A percentile compares a stretch with the other conserved stretches of the same genome.
Conservation (phyloP, 208 protist genomes). For the Leishmania amazonensis region DNA sequence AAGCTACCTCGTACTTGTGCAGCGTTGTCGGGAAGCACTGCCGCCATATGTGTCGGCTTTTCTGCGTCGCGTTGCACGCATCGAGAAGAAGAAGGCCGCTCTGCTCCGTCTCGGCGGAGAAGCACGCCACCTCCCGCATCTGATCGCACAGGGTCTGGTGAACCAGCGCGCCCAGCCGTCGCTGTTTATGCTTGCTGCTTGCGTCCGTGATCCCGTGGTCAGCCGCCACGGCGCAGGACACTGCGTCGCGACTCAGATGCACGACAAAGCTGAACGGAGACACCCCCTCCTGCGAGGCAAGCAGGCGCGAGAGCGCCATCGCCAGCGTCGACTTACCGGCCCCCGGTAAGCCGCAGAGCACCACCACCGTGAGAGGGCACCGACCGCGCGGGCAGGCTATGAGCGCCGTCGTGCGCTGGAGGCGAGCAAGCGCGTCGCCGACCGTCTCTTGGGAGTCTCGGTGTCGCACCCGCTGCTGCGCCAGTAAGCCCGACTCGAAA, state of each 20-base stretch:
- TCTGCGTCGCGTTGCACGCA: conserved; percentile 71
- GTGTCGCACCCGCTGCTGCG: conserved; percentile 32
- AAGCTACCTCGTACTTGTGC: conserved; percentile 35
- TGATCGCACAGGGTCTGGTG: conserved; percentile 34
- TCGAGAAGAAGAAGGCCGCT: conserved; percentile 69
- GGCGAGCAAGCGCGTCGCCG: conserved; percentile 37
- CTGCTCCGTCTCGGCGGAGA: conserved; percentile 9
- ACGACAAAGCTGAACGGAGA: conserved; percentile 50
- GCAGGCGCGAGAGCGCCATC: conserved; percentile 15
- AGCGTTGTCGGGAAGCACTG: conserved; percentile 29
- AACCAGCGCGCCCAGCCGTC: conserved; percentile 44
- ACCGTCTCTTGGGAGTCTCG: conserved; percentile 45
- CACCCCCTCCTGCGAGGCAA: not conserved
- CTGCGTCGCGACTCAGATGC: conserved; percentile 60
- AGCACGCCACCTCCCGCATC: conserved; percentile 30
- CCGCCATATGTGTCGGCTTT: conserved; percentile 42
- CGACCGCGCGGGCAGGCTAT: not conserved
- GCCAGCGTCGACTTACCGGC: conserved; percentile 68
- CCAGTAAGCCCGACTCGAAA: conserved; percentile 44
- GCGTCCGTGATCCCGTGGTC: conserved; percentile 36
- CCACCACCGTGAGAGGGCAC: conserved; percentile 51
- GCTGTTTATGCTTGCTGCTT: conserved; percentile 78
- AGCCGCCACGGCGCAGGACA: conserved; percentile 37
- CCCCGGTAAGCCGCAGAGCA: conserved; percentile 76
- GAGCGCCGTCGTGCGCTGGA: conserved; percentile 43